Evolutionary conservation across 2,329 filamentous ascomycete species (phyloP).

Genomic region (Ophiostoma sp.): DNA sequence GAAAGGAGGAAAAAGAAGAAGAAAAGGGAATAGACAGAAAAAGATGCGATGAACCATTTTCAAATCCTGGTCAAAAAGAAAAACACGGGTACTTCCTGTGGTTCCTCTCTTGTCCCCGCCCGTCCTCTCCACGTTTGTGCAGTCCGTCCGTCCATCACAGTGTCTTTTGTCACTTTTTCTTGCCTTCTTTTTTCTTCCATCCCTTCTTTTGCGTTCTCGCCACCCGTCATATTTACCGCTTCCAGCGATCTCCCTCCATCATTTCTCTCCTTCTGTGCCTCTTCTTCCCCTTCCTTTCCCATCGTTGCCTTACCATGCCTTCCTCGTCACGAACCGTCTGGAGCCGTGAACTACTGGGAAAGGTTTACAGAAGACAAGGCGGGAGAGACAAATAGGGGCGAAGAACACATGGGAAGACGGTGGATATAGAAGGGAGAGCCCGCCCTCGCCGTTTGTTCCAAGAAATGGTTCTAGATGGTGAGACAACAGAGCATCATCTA

Average conservation of each 20-base stretch:
- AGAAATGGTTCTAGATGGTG: not conserved
- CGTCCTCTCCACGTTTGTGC: not conserved
- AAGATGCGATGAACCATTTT: slow-evolving; percentile 15
- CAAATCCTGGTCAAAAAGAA: not conserved
- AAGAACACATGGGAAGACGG: not conserved
- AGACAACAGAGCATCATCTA: not conserved
- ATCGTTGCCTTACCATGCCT: not conserved
- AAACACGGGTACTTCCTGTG: not conserved
- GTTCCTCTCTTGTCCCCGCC: not conserved
- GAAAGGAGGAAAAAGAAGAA: not conserved
- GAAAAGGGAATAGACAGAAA: not conserved
- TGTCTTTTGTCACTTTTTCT: not conserved
- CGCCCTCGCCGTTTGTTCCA: not conserved
- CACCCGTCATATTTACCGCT: not conserved
- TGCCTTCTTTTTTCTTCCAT: not conserved
- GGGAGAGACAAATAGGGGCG: not conserved
- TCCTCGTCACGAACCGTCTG: slow-evolving; percentile 6
- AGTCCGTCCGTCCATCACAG: not conserved
- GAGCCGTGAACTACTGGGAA: not conserved
- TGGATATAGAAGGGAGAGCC: not conserved
- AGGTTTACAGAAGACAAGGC: not conserved
- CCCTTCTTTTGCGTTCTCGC: not conserved
- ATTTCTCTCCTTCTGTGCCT: not conserved
- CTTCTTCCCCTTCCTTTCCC: not conserved
- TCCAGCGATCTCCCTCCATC: not conserved